Base-by-base conservation (phyloP, 192 early-diverging fungal species). In the Podochytrium sp. region DNA sequence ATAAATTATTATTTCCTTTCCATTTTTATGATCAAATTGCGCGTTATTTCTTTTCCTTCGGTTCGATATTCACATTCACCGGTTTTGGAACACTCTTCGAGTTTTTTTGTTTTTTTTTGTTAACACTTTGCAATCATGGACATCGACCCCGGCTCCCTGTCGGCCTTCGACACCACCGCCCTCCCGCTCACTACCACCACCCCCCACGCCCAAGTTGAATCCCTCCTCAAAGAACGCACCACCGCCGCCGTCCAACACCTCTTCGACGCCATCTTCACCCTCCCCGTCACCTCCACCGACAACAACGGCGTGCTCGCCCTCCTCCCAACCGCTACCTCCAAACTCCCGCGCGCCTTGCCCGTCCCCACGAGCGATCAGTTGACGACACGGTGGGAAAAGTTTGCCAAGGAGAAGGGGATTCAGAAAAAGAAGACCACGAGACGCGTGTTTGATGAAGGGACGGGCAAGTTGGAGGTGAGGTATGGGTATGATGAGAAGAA, bases 341-440 rank as follows among this genome's bases (percentile, higher is more conserved):
- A 81, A 14, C 68, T 97, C 27, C 96, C 97, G n/a, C 90, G 97
- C 71, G 96, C 96, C 59, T 96, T 98, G 79, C 93, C 94, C 14
- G 82, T 96, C 25, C 98, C 98, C 39, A 94, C 95, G 81, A 16
- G 7, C 7, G 89, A 87, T 37, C 94, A 95, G 78, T 86, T 92
- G 14, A 78, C 88, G 83, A 99, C 98, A 14, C 91, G 95, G 71
- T 99, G 98, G 98, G 96, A 99, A 81, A 93, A 93, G 87, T 99
- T 99, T 82, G 98, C 98, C 58, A 91, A 94, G 76, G 82, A 84
- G 78, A 99, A 99, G 83, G 95, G 95, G 18, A 98, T 99, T 79
- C 86, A 91, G 78, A 84, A 87, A 71, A 91, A 91, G 56, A 97
- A 97, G 81, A 92, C 92, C 76, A 85, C 83, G 33, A 83, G 91